Conservation (phyloP, 2,329 filamentous ascomycete genomes). For the Exophiala oligosperma region DNA sequence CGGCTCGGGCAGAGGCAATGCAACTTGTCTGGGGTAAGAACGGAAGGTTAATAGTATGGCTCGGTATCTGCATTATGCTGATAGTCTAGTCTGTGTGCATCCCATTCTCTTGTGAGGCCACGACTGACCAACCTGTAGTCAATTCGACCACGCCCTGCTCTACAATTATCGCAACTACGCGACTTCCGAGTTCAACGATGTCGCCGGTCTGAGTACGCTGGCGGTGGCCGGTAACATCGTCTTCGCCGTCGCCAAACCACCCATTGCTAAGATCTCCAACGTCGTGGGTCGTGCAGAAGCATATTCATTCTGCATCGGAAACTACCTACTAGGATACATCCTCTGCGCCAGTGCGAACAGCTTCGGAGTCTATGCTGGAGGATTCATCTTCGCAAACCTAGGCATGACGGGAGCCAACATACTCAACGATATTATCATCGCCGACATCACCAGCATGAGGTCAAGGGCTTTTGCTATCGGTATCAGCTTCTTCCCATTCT, state of each 20-base stretch:
- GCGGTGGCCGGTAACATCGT: constrained; percentile 40
- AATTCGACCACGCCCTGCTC: constrained; percentile 40
- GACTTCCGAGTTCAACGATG: constrained; percentile 39
- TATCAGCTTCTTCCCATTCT: constrained; percentile 41
- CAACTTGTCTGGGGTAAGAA: constrained; percentile 14
- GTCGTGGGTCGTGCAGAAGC: constrained; percentile 42
- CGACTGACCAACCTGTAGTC: constrained; percentile 26
- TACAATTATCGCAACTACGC: constrained; percentile 44
- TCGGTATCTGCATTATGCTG: constrained; percentile 10
- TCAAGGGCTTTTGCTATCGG: constrained; percentile 43
- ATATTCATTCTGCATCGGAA: constrained; percentile 33
- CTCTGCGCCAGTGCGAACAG: constrained; percentile 38
- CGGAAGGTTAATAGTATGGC: constrained; percentile 8
- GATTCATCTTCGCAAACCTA: constrained; percentile 39
- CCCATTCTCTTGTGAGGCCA: neutral
- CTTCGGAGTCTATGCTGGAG: constrained; percentile 40
- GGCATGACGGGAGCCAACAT: constrained; percentile 43
- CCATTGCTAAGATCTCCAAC: constrained; percentile 45
- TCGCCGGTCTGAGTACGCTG: constrained; percentile 33
- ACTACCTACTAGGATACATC: constrained; percentile 41
- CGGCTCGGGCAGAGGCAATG: constrained; percentile 14
- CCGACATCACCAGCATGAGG: constrained; percentile 43
- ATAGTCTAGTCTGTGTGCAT: constrained; percentile 6
- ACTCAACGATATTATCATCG: constrained; percentile 47
- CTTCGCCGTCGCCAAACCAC: constrained; percentile 42